phyloP scores from a whole-genome alignment of 208 protist species.

The Acanthamoeba rhysodes region DNA sequence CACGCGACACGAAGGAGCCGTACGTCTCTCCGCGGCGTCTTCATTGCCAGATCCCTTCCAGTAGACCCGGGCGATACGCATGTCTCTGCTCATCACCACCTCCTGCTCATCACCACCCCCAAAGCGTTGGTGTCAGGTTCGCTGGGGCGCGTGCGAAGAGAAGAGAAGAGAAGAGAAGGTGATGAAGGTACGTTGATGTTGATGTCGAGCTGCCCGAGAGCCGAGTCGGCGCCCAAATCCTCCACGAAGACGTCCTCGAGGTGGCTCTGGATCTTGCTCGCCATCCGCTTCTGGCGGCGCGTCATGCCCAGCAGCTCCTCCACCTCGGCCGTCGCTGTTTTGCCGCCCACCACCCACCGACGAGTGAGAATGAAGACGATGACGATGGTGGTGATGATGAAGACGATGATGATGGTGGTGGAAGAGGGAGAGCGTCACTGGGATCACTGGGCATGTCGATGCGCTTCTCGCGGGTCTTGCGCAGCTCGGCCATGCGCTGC shows the following conservation, averaged over 20 bases:
- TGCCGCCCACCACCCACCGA: not conserved
- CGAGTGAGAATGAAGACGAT: too few relatives aligned
- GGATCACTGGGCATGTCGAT: conserved; percentile 16
- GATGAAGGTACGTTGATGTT: conserved; percentile 9
- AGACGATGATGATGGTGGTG: too few relatives aligned
- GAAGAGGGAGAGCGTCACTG: not conserved
- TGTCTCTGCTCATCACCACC: conserved; percentile 43
- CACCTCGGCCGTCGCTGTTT: conserved; percentile 26
- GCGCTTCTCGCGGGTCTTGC: conserved; percentile 39
- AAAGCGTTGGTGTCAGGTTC: too few relatives aligned
- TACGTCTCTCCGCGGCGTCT: conserved; percentile 17
- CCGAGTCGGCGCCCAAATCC: not conserved
- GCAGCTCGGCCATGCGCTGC: conserved; percentile 50
- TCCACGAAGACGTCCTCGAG: conserved; percentile 33
- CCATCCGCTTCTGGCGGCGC: conserved; percentile 26
- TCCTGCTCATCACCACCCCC: not conserved
- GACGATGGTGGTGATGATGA: too few relatives aligned
- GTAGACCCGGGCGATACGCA: conserved; percentile 59
- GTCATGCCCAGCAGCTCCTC: conserved; percentile 43
- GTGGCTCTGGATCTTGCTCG: conserved; percentile 36
- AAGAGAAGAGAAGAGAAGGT: too few relatives aligned
- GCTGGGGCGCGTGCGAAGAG: too few relatives aligned
- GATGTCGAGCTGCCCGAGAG: not conserved
- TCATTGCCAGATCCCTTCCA: conserved; percentile 47
- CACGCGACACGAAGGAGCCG: not conserved